phyloP scores from a whole-genome alignment of 257 asterid genomes.

The Forsythia viridissima region DNA sequence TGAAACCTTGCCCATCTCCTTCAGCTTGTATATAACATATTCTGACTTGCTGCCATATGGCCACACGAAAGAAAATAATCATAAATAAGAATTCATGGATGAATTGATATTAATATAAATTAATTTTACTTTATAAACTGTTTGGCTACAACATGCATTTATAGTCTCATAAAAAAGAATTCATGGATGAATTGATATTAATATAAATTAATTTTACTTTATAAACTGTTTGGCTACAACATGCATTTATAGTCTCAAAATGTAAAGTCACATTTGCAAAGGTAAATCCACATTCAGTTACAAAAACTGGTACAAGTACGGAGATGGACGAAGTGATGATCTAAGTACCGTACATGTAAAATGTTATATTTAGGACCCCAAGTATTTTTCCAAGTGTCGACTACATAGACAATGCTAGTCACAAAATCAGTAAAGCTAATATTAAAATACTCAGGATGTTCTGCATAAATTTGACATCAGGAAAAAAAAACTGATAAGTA shows the following conservation, averaged over 20 bases:
- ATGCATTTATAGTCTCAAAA: background rate
- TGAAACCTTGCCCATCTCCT: constrained; percentile 79
- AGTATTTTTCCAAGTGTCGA: background rate
- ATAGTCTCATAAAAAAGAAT: background rate
- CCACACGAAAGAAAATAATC: background rate
- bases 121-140: background rate
- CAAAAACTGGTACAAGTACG: too few relatives aligned
- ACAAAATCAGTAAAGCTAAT: background rate
- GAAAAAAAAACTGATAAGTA: too few relatives aligned
- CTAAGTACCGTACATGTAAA: background rate
- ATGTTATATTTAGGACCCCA: background rate
- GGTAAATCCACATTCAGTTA: background rate
- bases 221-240: background rate
- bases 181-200: background rate
- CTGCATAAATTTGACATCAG: background rate
- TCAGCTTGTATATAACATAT: constrained; percentile 83
- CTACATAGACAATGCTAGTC: background rate
- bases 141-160: background rate
- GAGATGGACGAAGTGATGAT: background rate
- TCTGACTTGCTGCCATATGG: constrained; percentile 75
- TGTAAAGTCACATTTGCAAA: background rate
- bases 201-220: too few relatives aligned
- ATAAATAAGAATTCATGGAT: background rate
- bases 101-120: background rate
- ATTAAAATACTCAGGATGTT: background rate